These are phyloP conservation scores for Zygosaccharomyces sapae DNA, from an alignment of 1,139 yeast species.

Conservation along the genomic window DNA sequence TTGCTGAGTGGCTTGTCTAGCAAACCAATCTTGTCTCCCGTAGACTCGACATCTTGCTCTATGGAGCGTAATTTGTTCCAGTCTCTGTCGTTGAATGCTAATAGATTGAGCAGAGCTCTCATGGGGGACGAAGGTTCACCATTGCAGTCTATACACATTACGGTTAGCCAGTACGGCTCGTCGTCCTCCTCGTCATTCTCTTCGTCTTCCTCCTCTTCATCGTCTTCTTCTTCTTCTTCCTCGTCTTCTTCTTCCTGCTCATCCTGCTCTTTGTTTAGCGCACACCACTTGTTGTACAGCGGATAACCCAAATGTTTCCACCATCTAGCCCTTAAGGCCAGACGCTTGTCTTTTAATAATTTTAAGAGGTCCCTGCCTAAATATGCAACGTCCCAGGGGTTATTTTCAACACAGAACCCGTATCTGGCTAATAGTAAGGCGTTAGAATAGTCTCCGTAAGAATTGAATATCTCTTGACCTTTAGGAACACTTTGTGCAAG, in stretches of 20 bases:
- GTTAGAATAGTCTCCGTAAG: slow-evolving; percentile 74
- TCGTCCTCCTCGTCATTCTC: not conserved
- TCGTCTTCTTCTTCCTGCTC: slow-evolving; percentile 8
- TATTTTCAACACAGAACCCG: slow-evolving; percentile 61
- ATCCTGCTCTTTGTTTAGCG: slow-evolving; percentile 20
- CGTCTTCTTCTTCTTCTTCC: slow-evolving; percentile 3
- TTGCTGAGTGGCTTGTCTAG: not conserved
- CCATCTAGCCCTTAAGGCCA: slow-evolving; percentile 54
- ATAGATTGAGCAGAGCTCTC: slow-evolving; percentile 10
- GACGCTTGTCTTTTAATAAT: slow-evolving; percentile 39
- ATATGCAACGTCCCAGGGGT: slow-evolving; percentile 55
- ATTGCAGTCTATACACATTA: slow-evolving; percentile 14
- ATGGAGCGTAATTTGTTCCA: slow-evolving; percentile 8
- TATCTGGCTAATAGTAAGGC: slow-evolving; percentile 67
- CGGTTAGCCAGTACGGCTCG: slow-evolving; percentile 14
- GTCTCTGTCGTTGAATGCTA: slow-evolving; percentile 8
- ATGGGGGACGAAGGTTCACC: slow-evolving; percentile 14
- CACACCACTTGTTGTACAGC: slow-evolving; percentile 31
- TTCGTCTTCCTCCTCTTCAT: slow-evolving; percentile 3
- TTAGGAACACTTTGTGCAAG: slow-evolving; percentile 41
- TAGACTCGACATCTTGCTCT: slow-evolving; percentile 5
- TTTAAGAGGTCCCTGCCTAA: slow-evolving; percentile 51
- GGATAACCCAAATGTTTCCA: slow-evolving; percentile 54
- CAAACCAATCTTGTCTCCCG: not conserved
- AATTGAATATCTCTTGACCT: slow-evolving; percentile 63